phyloP scores from a whole-genome alignment of 2,329 filamentous ascomycete species.

The Tolypocladium capitatum region DNA sequence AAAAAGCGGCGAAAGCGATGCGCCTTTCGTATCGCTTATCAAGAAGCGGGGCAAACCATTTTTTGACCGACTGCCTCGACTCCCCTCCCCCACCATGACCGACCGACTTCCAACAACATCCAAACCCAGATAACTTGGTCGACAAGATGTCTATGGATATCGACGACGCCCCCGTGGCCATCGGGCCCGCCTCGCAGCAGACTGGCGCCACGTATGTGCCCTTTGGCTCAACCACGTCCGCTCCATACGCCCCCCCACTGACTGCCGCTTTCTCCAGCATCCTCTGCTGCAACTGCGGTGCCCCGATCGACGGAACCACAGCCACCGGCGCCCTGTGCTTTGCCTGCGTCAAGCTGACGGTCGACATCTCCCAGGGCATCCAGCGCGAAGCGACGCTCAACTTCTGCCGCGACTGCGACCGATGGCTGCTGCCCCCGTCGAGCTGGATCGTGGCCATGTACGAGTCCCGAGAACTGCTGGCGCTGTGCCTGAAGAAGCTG shows the following conservation, averaged over 20 bases:
- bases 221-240: background rate
- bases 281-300: slow-evolving; percentile 95
- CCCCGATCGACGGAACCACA: slow-evolving; percentile 83
- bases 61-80: slow-evolving; percentile 11
- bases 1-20: slow-evolving; percentile 15
- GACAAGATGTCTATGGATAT: slow-evolving; percentile 29
- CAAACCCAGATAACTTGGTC: slow-evolving; percentile 4
- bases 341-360: slow-evolving; percentile 87
- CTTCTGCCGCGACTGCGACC: slow-evolving; percentile 87
- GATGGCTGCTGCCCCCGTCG: slow-evolving; percentile 76
- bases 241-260: background rate
- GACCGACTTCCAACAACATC: slow-evolving; percentile 7
- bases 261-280: slow-evolving; percentile 33
- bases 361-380: slow-evolving; percentile 85
- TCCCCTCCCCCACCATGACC: slow-evolving; percentile 1
- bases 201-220: slow-evolving; percentile 26
- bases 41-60: slow-evolving; percentile 25
- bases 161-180: slow-evolving; percentile 27
- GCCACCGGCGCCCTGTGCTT: slow-evolving; percentile 81
- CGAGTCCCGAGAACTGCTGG: slow-evolving; percentile 85
- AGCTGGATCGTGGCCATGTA: slow-evolving; percentile 76
- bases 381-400: slow-evolving; percentile 82
- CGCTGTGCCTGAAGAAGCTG: slow-evolving; percentile 80
- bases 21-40: slow-evolving; percentile 19
- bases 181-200: slow-evolving; percentile 18